Conservation (phyloP, 2,329 filamentous ascomycete species). For the Septoria linicola region DNA sequence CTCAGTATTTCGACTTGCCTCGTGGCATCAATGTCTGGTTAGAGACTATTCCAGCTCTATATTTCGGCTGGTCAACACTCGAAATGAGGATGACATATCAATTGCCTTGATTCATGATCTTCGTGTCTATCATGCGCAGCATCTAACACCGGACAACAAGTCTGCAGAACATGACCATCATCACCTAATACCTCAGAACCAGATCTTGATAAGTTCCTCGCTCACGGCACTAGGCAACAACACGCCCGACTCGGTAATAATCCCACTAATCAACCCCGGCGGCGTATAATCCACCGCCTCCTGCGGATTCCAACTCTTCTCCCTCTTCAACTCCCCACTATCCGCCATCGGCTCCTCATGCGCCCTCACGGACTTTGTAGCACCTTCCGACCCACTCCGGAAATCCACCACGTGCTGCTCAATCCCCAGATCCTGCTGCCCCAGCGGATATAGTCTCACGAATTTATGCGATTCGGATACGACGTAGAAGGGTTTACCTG, state of each 20-base stretch:
- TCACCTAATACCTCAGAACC: slow-evolving; percentile 37
- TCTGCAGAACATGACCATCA: not conserved
- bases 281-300: slow-evolving; percentile 65
- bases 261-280: slow-evolving; percentile 66
- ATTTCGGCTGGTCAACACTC: too few relatives aligned
- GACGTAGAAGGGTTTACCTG: slow-evolving; percentile 79
- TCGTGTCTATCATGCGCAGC: not conserved
- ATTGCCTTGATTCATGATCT: not conserved
- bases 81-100: too few relatives aligned
- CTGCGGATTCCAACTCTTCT: slow-evolving; percentile 35
- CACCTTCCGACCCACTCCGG: slow-evolving; percentile 45
- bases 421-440: slow-evolving; percentile 77
- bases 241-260: slow-evolving; percentile 74
- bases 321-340: slow-evolving; percentile 28
- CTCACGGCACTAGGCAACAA: slow-evolving; percentile 68
- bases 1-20: not conserved
- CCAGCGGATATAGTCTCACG: slow-evolving; percentile 78
- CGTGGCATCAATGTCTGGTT: too few relatives aligned
- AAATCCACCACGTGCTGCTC: slow-evolving; percentile 77
- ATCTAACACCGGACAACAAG: not conserved
- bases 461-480: slow-evolving; percentile 97
- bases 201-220: slow-evolving; percentile 68
- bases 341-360: slow-evolving; percentile 34
- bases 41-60: too few relatives aligned
- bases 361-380: slow-evolving; percentile 18